phyloP scores from a whole-genome alignment of 1,284 basidiomycete species.

The Blastosporella zonata region DNA sequence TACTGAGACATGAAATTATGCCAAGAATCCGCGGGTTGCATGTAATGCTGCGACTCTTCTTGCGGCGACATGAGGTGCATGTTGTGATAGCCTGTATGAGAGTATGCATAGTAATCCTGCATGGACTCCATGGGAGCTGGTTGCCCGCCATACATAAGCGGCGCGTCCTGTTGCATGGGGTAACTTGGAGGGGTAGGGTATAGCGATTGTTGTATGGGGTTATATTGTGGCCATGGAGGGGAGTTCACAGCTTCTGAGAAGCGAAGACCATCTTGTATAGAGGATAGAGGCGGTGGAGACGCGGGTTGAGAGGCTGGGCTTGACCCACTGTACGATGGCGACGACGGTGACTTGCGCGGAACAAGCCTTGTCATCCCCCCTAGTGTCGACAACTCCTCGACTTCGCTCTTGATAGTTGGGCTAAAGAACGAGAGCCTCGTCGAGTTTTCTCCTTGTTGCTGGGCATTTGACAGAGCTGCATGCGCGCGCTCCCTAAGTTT shows the following conservation, averaged over 20 bases:
- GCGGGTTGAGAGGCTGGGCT: slow-evolving; percentile 36
- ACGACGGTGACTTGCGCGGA: slow-evolving; percentile 47
- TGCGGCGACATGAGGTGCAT: slow-evolving; percentile 28
- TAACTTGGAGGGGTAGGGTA: slow-evolving; percentile 18
- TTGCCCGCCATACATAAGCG: slow-evolving; percentile 15
- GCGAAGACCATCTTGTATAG: slow-evolving; percentile 21
- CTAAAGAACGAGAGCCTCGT: slow-evolving; percentile 27
- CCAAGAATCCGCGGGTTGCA: slow-evolving; percentile 39
- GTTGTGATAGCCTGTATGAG: slow-evolving; percentile 18
- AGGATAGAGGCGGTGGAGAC: slow-evolving; percentile 27
- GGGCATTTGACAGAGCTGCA: slow-evolving; percentile 29
- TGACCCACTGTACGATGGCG: slow-evolving; percentile 38
- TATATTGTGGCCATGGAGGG: slow-evolving; percentile 24
- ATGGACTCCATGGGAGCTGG: slow-evolving; percentile 20
- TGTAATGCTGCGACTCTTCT: slow-evolving; percentile 28
- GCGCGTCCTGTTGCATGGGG: slow-evolving; percentile 18
- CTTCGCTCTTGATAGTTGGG: slow-evolving; percentile 49
- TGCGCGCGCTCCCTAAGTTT: slow-evolving; percentile 54
- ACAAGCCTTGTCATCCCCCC: slow-evolving; percentile 62
- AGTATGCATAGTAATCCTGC: slow-evolving; percentile 29
- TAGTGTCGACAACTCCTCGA: slow-evolving; percentile 55
- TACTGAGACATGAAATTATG: slow-evolving; percentile 46
- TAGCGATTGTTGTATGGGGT: slow-evolving; percentile 13
- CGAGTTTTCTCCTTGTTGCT: slow-evolving; percentile 22
- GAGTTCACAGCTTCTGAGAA: slow-evolving; percentile 18